Base-by-base conservation (phyloP, 1,284 basidiomycete genomes). In the Gymnopus androsaceus region DNA sequence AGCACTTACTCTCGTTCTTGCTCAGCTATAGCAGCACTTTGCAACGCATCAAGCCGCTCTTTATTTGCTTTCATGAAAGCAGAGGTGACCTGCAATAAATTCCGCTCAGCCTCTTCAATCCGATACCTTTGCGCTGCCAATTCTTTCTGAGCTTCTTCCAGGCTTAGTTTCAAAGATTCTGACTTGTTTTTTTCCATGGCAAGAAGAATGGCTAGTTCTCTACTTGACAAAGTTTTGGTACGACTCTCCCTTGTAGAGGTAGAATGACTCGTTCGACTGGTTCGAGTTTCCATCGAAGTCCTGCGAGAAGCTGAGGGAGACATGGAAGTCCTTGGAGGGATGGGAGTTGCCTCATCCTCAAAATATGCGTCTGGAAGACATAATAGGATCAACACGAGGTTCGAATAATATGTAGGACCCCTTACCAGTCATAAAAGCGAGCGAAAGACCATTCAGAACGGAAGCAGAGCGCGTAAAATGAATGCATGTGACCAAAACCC, bases 21-120 rank as follows among this genome's bases (percentile, higher is more conserved):
- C 8, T 21, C 25, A 11, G 37, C 51, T 37, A 38, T 23, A 9
- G 45, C 51, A 27, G 51, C 51, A 19, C 50, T 41, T 27, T 57
- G 50, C 9, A 49, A 37, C 17, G 51, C 37, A 21, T 47, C 37
- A 7, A 54, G 23, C 17, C 51, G 44, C 28, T 48, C 51, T 23
- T 57, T 57, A 28, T 57, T 52, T 17, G 51, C 38, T 44, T 40
- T 53, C 23, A 57, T 47, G 45, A 57, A 42, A 15, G 36, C 33
- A 14, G 51, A 47, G n/a, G 56, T 57, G 14, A 48, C 46, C 21
- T 37, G 44, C 15, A 57, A 17, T 9, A 53, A 25, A 27, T 57
- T 52, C 21, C 17, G 23, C 46, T 57, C 56, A 7, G 51, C 51
- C 21, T 57, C 45, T 19, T 57, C 44, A 12, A 51, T 51, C 27